phyloP scores from a whole-genome alignment of 768 basidiomycete genomes.

The Hericium alpestre region DNA sequence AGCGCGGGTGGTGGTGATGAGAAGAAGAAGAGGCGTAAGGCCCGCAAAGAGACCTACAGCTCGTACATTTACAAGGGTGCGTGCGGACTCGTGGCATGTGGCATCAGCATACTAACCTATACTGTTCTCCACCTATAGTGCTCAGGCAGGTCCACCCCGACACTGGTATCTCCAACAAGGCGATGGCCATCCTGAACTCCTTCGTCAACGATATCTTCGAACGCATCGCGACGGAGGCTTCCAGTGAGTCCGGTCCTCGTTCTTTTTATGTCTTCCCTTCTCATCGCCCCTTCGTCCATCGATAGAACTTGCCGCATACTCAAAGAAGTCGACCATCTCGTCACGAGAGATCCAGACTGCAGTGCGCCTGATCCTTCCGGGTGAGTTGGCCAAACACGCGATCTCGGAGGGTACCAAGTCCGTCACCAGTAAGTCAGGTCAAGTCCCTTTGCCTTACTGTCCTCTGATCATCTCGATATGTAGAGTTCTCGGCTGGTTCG shows the following conservation, averaged over 20 bases:
- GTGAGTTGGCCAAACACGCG: conserved; percentile 88
- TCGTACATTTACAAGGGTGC: conserved; percentile 86
- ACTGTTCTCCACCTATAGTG: conserved; percentile 32
- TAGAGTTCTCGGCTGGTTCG: background rate
- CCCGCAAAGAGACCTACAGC: conserved; percentile 85
- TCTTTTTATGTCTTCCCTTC: background rate
- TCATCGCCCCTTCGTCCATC: background rate
- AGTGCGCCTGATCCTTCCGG: conserved; percentile 92
- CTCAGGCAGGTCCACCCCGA: conserved; percentile 97
- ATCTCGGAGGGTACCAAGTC: conserved; percentile 93
- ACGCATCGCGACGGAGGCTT: conserved; percentile 85
- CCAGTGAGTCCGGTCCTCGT: conserved; percentile 42
- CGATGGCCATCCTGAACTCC: conserved; percentile 92
- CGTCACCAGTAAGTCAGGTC: conserved; percentile 53
- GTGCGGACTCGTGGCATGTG: background rate
- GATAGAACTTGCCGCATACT: conserved; percentile 88
- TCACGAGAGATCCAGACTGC: conserved; percentile 97
- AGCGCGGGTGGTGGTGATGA: conserved; percentile 46
- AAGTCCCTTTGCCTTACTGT: background rate
- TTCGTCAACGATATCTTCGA: conserved; percentile 96
- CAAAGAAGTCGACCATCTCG: conserved; percentile 97
- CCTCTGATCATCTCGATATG: background rate
- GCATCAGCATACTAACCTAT: background rate
- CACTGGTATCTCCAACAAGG: conserved; percentile 98
- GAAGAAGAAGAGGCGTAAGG: conserved; percentile 83